phyloP scores from a whole-genome alignment of 805 yeast species.

The Nakazawaea pomicola region DNA sequence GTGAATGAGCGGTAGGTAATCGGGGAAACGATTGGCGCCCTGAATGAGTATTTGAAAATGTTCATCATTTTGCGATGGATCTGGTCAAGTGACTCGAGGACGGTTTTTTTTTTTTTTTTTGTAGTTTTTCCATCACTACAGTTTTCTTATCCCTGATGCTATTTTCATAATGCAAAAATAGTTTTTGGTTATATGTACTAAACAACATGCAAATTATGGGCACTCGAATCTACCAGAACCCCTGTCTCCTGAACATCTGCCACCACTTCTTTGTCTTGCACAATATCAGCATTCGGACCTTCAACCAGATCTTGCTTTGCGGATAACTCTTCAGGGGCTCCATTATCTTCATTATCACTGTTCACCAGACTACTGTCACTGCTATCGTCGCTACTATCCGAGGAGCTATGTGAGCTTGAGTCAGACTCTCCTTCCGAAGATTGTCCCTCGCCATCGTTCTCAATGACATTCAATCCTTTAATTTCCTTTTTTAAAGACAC shows the following conservation, averaged over 20 bases:
- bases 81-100: not conserved
- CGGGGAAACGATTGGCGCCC: not conserved
- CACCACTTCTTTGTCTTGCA: not conserved
- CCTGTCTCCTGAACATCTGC: not conserved
- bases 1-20: not conserved
- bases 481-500: conserved; percentile 30
- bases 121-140: not conserved
- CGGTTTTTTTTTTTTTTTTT: not conserved
- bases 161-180: not conserved
- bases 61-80: not conserved
- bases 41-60: not conserved
- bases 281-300: too few relatives aligned
- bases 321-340: conserved; percentile 9
- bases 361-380: conserved; percentile 8
- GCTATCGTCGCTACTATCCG: conserved; percentile 3
- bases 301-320: not conserved
- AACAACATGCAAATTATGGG: not conserved
- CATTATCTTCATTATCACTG: conserved; percentile 13
- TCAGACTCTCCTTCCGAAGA: conserved; percentile 16
- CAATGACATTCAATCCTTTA: conserved; percentile 21
- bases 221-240: not conserved
- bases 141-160: not conserved
- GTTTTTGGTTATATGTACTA: not conserved
- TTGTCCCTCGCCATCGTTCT: conserved; percentile 15
- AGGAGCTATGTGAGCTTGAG: conserved; percentile 9